These are phyloP conservation scores for Rubroboletus satanas DNA, from an alignment of 768 basidiomycete species.

Conservation along the genomic window DNA sequence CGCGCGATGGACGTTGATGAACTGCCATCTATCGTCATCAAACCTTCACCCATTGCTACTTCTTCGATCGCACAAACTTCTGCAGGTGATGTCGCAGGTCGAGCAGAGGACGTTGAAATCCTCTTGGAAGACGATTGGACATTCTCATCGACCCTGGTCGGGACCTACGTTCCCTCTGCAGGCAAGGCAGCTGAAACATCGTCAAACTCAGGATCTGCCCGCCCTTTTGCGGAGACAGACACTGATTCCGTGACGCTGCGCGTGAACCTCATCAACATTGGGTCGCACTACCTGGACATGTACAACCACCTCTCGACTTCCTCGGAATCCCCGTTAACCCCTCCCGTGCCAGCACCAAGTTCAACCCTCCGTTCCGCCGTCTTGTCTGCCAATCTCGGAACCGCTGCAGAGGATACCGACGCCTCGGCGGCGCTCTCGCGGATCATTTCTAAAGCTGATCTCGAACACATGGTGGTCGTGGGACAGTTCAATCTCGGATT, in stretches of 20 bases:
- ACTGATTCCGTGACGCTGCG: conserved; percentile 15
- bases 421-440: conserved; percentile 71
- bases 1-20: conserved; percentile 25
- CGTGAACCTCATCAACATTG: conserved; percentile 21
- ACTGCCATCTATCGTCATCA: conserved; percentile 17
- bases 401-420: conserved; percentile 48
- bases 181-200: conserved; percentile 10
- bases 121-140: conserved; percentile 19
- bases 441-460: conserved; percentile 85
- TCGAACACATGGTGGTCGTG: conserved; percentile 73
- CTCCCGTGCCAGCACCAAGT: neutral
- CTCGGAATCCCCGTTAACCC: neutral
- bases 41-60: conserved; percentile 1
- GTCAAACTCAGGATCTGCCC: neutral
- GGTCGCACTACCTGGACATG: conserved; percentile 19
- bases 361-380: conserved; percentile 23
- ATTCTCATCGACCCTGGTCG: conserved; percentile 26
- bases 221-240: neutral
- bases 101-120: neutral
- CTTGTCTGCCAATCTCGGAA: conserved; percentile 29
- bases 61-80: neutral
- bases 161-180: conserved; percentile 13
- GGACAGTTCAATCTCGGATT: conserved; percentile 98
- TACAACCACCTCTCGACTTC: conserved; percentile 6
- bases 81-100: neutral